Percentiles rank a stretch among this genome's conserved stretches.
These are phyloP conservation scores for Allantophomopsis cytisporea DNA, from an alignment of 2,329 filamentous ascomycete genomes.

Conservation along the genomic window DNA sequence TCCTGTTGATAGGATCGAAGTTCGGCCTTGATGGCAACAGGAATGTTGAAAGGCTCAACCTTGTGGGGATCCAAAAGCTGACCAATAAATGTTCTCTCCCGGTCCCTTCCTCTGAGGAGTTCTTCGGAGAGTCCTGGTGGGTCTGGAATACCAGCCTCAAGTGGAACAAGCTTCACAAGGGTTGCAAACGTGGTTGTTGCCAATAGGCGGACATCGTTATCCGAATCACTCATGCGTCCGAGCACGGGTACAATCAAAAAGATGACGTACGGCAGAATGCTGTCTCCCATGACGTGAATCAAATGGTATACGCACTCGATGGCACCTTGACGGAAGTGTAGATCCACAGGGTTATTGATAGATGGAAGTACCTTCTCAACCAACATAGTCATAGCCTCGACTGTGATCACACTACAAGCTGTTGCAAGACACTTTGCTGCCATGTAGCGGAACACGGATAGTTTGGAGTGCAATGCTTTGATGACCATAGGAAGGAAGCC, in stretches of 20 bases:
- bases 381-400: constrained; percentile 89
- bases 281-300: constrained; percentile 96
- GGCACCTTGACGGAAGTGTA: constrained; percentile 81
- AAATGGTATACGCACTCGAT: constrained; percentile 94
- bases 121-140: constrained; percentile 85
- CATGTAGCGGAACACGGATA: constrained; percentile 91
- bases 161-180: constrained; percentile 87
- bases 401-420: constrained; percentile 89
- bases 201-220: constrained; percentile 86
- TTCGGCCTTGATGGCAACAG: constrained; percentile 93
- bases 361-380: constrained; percentile 87
- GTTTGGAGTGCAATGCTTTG: constrained; percentile 72
- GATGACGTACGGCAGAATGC: constrained; percentile 92
- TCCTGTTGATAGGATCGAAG: constrained; percentile 96
- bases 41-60: constrained; percentile 85
- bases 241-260: constrained; percentile 96
- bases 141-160: constrained; percentile 95
- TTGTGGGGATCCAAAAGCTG: constrained; percentile 96
- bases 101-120: constrained; percentile 77
- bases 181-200: constrained; percentile 96
- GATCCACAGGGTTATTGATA: constrained; percentile 80
- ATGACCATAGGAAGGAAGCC: constrained; percentile 74
- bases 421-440: constrained; percentile 96
- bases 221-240: constrained; percentile 95
- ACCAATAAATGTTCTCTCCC: constrained; percentile 90